A percentile compares a stretch with the other conserved stretches of the same genome.
Conservation (phyloP, 495 filamentous ascomycete species). For the Xylaria venustula region DNA sequence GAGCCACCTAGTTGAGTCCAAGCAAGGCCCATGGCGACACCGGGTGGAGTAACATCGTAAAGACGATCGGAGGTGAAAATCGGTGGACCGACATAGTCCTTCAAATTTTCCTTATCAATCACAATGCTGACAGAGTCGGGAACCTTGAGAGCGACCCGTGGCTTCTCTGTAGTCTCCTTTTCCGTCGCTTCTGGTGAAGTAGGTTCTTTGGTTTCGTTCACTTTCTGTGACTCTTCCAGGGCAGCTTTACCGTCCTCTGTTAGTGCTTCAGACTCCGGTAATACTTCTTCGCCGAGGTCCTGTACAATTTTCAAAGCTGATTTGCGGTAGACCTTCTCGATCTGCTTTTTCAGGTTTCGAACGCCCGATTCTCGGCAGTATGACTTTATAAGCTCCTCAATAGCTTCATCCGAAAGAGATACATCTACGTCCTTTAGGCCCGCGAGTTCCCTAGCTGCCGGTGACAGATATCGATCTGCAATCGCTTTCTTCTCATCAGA, state of each 20-base stretch:
- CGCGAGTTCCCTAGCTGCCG: conserved; percentile 84
- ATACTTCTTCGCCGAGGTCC: conserved; percentile 83
- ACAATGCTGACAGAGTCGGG: conserved; percentile 83
- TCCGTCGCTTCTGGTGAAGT: conserved; percentile 26
- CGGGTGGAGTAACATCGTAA: conserved; percentile 92
- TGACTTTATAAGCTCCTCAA: conserved; percentile 95
- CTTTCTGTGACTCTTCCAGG: conserved; percentile 59
- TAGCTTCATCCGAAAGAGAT: conserved; percentile 74
- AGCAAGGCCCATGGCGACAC: conserved; percentile 97
- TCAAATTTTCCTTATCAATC: conserved; percentile 87
- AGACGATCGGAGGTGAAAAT: conserved; percentile 94
- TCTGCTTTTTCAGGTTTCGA: conserved; percentile 98
- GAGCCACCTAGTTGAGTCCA: conserved; percentile 99
- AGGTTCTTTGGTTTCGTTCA: conserved; percentile 21
- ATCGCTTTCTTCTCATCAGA: conserved; percentile 99
- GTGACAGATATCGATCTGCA: conserved; percentile 87
- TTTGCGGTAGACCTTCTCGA: conserved; percentile 98
- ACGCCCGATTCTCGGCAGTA: conserved; percentile 98
- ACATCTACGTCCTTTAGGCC: conserved; percentile 92
- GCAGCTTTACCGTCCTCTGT: conserved; percentile 88
- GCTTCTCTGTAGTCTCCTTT: conserved; percentile 55
- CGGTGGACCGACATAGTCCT: conserved; percentile 96
- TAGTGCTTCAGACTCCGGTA: conserved; percentile 78
- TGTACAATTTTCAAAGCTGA: conserved; percentile 95
- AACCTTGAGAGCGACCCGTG: conserved; percentile 77